Conservation (phyloP, 1,284 basidiomycete genomes). For the Entoloma clypeatum region DNA sequence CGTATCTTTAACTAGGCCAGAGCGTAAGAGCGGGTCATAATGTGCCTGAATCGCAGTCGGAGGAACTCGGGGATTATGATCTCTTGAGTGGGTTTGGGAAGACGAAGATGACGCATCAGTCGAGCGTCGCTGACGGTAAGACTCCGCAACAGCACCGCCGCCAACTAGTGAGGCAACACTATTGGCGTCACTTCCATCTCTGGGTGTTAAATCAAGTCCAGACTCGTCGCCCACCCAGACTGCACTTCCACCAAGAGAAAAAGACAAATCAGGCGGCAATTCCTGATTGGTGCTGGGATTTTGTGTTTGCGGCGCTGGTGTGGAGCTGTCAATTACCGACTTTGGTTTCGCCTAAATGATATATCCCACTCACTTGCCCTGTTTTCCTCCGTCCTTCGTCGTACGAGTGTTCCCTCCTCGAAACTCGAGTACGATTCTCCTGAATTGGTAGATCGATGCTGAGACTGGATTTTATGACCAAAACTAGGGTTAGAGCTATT, state of each 20-base stretch:
- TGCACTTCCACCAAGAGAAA: constrained; percentile 69
- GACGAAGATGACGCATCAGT: constrained; percentile 71
- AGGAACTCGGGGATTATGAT: constrained; percentile 30
- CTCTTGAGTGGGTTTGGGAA: constrained; percentile 42
- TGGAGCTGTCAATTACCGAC: constrained; percentile 39
- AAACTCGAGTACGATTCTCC: constrained; percentile 61
- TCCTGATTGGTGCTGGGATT: constrained; percentile 32
- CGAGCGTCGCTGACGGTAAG: constrained; percentile 55
- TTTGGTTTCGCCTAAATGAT: constrained; percentile 32
- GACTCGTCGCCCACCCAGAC: constrained; percentile 78
- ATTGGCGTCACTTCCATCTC: constrained; percentile 33
- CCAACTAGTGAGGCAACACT: constrained; percentile 35
- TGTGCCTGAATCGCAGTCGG: constrained; percentile 35
- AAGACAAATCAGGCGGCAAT: constrained; percentile 66
- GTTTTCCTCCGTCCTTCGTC: constrained; percentile 36
- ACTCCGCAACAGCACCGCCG: constrained; percentile 34
- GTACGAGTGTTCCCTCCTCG: constrained; percentile 57
- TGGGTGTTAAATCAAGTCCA: constrained; percentile 38
- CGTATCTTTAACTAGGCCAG: constrained; percentile 76
- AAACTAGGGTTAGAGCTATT: constrained; percentile 23
- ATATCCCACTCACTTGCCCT: constrained; percentile 25
- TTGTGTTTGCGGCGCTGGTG: constrained; percentile 26
- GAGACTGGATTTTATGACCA: constrained; percentile 25
- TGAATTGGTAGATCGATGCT: constrained; percentile 54
- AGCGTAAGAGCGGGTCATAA: constrained; percentile 40